A percentile compares a stretch with the other conserved stretches of the same genome.
Evolutionary conservation across 2,329 filamentous ascomycete species (phyloP).

Genomic region (Fusarium sp.): DNA sequence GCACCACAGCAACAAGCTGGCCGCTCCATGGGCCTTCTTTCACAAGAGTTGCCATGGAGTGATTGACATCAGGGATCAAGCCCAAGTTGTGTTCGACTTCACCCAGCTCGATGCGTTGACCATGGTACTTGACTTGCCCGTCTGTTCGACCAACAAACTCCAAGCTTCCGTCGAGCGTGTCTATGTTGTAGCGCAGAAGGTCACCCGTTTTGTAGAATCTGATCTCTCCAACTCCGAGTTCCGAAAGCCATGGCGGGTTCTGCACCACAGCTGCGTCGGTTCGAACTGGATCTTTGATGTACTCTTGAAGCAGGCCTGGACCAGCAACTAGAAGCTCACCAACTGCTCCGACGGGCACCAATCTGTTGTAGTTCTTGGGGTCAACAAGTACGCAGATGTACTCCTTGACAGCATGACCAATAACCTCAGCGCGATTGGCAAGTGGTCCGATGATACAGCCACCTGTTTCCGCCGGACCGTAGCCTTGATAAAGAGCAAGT

Average conservation of each 20-base stretch:
- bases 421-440: neutral
- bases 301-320: neutral
- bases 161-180: neutral
- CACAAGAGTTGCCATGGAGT: neutral
- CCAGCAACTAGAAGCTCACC: constrained; percentile 1
- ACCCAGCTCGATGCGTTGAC: neutral
- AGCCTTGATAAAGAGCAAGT: neutral
- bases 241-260: neutral
- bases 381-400: neutral
- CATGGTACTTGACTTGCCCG: constrained; percentile 1
- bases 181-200: neutral
- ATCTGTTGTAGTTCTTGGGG: neutral
- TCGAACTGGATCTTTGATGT: neutral
- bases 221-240: neutral
- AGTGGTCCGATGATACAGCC: neutral
- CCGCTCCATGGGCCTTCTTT: constrained; percentile 4
- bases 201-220: constrained; percentile 2
- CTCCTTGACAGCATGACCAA: neutral
- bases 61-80: neutral
- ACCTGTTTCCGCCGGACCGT: constrained; percentile 4
- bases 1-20: neutral
- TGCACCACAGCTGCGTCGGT: neutral
- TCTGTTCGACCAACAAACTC: constrained; percentile 1
- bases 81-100: neutral
- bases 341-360: neutral